phyloP scores from a whole-genome alignment of 2,329 filamentous ascomycete genomes.

The Cercospora janseana region DNA sequence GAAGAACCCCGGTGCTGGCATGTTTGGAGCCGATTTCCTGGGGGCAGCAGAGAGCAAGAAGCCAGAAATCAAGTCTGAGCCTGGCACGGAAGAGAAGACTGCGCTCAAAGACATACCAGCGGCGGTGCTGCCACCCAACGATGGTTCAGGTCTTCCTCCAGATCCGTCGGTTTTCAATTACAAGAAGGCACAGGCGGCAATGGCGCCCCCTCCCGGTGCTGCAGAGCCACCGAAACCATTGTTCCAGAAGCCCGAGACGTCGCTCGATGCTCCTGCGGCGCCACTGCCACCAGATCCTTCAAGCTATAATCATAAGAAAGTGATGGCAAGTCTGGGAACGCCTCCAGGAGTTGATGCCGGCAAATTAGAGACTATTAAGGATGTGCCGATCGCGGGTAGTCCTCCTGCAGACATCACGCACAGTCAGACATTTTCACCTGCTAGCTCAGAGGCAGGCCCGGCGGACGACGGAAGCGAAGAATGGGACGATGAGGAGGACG shows the following conservation, averaged over 20 bases:
- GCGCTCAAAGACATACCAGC: conserved; percentile 34
- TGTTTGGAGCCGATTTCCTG: conserved; percentile 33
- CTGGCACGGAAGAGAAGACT: conserved; percentile 34
- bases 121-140: conserved; percentile 32
- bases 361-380: conserved; percentile 35
- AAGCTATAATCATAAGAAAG: conserved; percentile 30
- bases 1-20: conserved; percentile 29
- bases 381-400: conserved; percentile 48
- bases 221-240: conserved; percentile 27
- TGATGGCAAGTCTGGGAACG: conserved; percentile 42
- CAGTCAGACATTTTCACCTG: conserved; percentile 26
- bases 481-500: conserved; percentile 32
- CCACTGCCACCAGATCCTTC: conserved; percentile 47
- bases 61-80: conserved; percentile 40
- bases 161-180: conserved; percentile 35
- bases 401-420: conserved; percentile 45
- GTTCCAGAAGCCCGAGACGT: conserved; percentile 38
- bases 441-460: conserved; percentile 30
- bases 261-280: conserved; percentile 30
- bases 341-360: conserved; percentile 40
- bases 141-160: conserved; percentile 44
- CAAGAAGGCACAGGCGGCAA: conserved; percentile 41
- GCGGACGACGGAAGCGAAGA: conserved; percentile 30
- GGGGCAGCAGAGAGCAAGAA: conserved; percentile 38
- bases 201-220: conserved; percentile 45